These are phyloP conservation scores for Diatrype stigma DNA, from an alignment of 2,329 filamentous ascomycete genomes.

Conservation along the genomic window DNA sequence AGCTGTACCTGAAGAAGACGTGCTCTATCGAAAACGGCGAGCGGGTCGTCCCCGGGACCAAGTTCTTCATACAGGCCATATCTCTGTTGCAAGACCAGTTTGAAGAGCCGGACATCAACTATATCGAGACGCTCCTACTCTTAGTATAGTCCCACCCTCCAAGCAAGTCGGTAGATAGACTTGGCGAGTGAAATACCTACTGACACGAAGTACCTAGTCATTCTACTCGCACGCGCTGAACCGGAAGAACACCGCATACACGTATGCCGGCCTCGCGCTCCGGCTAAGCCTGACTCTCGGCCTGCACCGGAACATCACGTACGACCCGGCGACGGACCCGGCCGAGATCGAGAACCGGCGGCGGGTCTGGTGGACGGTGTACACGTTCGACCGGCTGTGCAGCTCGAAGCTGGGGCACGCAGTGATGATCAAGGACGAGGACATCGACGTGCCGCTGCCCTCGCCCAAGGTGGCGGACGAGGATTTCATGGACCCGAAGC, in stretches of 20 bases:
- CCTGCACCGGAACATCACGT: conserved; percentile 33
- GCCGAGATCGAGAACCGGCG: conserved; percentile 25
- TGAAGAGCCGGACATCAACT: conserved; percentile 32
- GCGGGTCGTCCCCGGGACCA: conserved; percentile 30
- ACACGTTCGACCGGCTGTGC: conserved; percentile 34
- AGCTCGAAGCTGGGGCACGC: conserved; percentile 39
- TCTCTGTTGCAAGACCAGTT: conserved; percentile 29
- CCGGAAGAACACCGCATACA: conserved; percentile 34
- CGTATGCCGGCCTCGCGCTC: conserved; percentile 33
- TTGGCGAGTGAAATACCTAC: too few relatives aligned
- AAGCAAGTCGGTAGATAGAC: too few relatives aligned
- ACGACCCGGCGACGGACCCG: conserved; percentile 26
- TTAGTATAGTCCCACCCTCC: conserved; percentile 24
- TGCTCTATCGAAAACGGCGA: conserved; percentile 9
- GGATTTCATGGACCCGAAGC: conserved; percentile 14
- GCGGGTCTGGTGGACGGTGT: conserved; percentile 31
- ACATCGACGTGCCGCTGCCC: conserved; percentile 34
- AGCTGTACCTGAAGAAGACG: conserved; percentile 13
- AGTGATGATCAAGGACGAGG: conserved; percentile 37
- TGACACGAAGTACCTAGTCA: conserved; percentile 21
- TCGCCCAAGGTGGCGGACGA: conserved; percentile 18
- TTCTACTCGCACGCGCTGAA: conserved; percentile 36
- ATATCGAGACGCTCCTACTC: conserved; percentile 34
- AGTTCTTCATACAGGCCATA: conserved; percentile 31
- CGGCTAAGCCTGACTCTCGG: conserved; percentile 32